Evolutionary conservation across 805 yeast species (phyloP).

Genomic region (Saccharomycopsis synnaedendra): DNA sequence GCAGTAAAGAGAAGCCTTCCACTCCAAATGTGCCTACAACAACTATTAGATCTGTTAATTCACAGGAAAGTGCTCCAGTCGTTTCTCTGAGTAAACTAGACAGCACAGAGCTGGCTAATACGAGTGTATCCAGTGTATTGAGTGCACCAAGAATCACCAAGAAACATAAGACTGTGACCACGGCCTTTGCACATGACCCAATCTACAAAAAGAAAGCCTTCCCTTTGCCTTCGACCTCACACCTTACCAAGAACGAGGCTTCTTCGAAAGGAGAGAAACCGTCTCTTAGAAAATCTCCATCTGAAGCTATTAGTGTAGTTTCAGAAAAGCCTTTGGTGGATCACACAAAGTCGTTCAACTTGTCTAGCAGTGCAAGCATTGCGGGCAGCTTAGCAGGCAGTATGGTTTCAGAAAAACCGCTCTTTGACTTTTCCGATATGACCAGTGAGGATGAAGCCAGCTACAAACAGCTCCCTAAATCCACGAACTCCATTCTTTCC

Average conservation of each 20-base stretch:
- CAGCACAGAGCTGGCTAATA: background rate
- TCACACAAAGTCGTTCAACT: background rate
- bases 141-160: background rate
- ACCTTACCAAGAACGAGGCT: background rate
- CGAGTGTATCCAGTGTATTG: constrained; percentile 1
- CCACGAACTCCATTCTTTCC: constrained; percentile 7
- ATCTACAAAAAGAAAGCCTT: background rate
- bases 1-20: background rate
- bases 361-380: background rate
- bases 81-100: background rate
- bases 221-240: background rate
- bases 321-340: constrained; percentile 9
- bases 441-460: constrained; percentile 5
- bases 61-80: too few relatives aligned
- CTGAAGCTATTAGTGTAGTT: constrained; percentile 1
- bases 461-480: background rate
- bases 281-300: background rate
- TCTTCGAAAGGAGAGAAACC: background rate
- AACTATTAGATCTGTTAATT: too few relatives aligned
- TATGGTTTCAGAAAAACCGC: constrained; percentile 11
- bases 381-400: constrained; percentile 12
- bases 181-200: constrained; percentile 9
- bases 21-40: too few relatives aligned
- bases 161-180: background rate
- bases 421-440: constrained; percentile 3